Conservation (phyloP, 225 moss, liverwort and hornwort species). For the Sphagnum tenellum region DNA sequence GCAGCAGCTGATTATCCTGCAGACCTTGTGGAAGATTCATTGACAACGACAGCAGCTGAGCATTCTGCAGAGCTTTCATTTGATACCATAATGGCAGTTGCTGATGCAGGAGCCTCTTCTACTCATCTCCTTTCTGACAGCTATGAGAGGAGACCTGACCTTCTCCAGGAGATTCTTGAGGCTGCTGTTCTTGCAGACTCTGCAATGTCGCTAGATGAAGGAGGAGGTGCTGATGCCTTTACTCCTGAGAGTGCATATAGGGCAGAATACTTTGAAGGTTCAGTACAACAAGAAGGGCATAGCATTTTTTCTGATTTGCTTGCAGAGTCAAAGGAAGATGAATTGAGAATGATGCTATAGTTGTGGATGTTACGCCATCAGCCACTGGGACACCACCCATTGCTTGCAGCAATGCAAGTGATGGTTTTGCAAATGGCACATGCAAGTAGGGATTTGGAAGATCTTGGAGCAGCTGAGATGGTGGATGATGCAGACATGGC, state of each 20-base stretch:
- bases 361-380: neutral
- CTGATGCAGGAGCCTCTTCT: conserved; percentile 1
- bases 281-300: conserved; percentile 2
- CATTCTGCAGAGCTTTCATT: conserved; percentile 47
- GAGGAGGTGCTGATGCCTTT: conserved; percentile 4
- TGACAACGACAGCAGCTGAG: conserved; percentile 5
- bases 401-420: neutral
- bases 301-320: conserved; percentile 6
- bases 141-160: conserved; percentile 36
- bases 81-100: conserved; percentile 35
- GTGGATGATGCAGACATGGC: neutral
- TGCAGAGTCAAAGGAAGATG: neutral
- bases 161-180: conserved; percentile 50
- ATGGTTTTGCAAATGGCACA: conserved; percentile 17
- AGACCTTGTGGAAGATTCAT: no score
- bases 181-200: conserved; percentile 47
- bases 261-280: conserved; percentile 13
- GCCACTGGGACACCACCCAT: no score
- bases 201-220: conserved; percentile 34
- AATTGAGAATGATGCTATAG: neutral
- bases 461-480: neutral
- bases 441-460: conserved; percentile 4
- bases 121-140: conserved; percentile 1
- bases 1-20: no score
- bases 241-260: conserved; percentile 21